Evolutionary conservation across 2,329 filamentous ascomycete species (phyloP), one percentile per base, ranked within the genome.

Genomic region (Arthroderma uncinatum): DNA sequence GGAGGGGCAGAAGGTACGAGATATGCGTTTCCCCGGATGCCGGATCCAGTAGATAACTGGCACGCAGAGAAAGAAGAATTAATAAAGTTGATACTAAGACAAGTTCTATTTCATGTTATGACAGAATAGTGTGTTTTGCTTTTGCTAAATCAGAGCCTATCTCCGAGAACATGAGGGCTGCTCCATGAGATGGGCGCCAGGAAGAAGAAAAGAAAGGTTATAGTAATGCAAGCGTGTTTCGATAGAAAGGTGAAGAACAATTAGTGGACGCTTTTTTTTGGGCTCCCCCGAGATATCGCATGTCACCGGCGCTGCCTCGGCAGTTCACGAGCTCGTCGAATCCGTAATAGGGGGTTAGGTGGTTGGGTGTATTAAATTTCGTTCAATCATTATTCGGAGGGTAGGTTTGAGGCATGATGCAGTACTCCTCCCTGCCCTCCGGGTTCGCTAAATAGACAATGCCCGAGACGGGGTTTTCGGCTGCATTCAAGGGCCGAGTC

Each of bases 401-500:
- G 33, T 30, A 6, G 14, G 21, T 16, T 5, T 5, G n/a, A 7
- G 21, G 21, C 16, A n/a, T 4, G 9, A 16, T 14, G 9, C 48
- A 55, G 37, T n/a, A n/a, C n/a, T n/a, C n/a, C n/a, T n/a, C 40
- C 19, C 40, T 47, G 6, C 23, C 47, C 12, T 14, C 14, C 1
- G 47, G 28, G 4, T 50, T 14, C 25, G 47, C 47, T 50, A 50
- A 50, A 33, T 28, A 47, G 40, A 47, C 40, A 10, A 47, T 23
- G 19, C 23, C 21, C 21, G 16, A 42, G 19, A 42, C 10, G 28
- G 25, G n/a, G 16, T 50, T 19, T 52, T 55, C 47, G 40, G 28
- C 23, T 30, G 47, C 14, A 14, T 58, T 61, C 37, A 62, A 44
- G 54, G 56, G 8, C 61, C 59, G 28, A 62, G 58, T 52, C 54